A percentile compares a stretch with the other conserved stretches of the same genome.
Conservation (phyloP, 495 filamentous ascomycete genomes). For the Aspergillus cristatus region DNA sequence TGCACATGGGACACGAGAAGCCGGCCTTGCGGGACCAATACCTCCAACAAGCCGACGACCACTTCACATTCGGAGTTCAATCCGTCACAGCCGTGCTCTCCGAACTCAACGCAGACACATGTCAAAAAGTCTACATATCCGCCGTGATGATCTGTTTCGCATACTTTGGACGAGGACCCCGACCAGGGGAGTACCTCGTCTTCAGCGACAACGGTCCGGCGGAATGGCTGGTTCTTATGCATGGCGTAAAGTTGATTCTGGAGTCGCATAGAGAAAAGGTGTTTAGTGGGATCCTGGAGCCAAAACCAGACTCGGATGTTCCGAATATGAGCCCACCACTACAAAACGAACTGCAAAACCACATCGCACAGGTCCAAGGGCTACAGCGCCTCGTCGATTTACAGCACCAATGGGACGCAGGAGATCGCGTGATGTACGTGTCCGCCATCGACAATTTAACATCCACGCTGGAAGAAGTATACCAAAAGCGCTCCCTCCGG, state of each 20-base stretch:
- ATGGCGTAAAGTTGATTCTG: slow-evolving; percentile 26
- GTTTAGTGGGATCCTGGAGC: slow-evolving; percentile 17
- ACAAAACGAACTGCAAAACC: slow-evolving; percentile 9
- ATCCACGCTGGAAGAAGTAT: slow-evolving; percentile 8
- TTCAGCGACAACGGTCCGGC: slow-evolving; percentile 24
- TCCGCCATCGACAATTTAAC: slow-evolving; percentile 8
- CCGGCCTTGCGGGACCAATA: slow-evolving; percentile 17
- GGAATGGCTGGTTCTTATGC: slow-evolving; percentile 31
- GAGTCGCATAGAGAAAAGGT: slow-evolving; percentile 8
- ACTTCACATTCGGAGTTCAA: slow-evolving; percentile 31
- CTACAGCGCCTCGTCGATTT: slow-evolving; percentile 9
- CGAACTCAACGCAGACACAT: slow-evolving; percentile 22
- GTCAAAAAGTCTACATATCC: slow-evolving; percentile 35
- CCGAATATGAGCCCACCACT: slow-evolving; percentile 2
- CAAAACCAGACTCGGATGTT: not conserved
- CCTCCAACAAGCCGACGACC: slow-evolving; percentile 23
- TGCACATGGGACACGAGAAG: slow-evolving; percentile 26
- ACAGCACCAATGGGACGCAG: not conserved
- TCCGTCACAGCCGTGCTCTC: slow-evolving; percentile 24
- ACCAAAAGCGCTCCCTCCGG: slow-evolving; percentile 6
- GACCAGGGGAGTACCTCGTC: slow-evolving; percentile 24
- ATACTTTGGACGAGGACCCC: slow-evolving; percentile 30
- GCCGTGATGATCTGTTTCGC: slow-evolving; percentile 30
- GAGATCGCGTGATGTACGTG: slow-evolving; percentile 1
- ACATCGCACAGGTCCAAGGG: slow-evolving; percentile 8